Evolutionary conservation across 148 eudicot genomes (phyloP).

Genomic region (Bassia scoparia): DNA sequence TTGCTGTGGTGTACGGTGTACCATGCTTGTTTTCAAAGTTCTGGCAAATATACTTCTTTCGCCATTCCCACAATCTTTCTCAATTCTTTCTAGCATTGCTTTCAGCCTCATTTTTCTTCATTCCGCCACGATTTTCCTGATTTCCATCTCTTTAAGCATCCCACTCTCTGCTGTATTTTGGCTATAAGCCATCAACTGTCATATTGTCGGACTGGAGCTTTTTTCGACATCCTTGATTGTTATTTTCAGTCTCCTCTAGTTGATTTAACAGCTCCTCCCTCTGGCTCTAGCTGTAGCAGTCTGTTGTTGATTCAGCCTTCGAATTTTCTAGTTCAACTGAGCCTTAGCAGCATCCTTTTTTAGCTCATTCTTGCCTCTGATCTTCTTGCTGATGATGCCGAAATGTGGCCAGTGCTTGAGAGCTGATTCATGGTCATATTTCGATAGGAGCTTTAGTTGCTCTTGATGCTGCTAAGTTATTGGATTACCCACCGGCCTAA

Average conservation of each 20-base stretch:
- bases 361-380: slow-evolving; percentile 19
- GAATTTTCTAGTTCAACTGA: slow-evolving; percentile 22
- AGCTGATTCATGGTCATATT: slow-evolving; percentile 16
- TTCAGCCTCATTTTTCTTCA: too few species aligned
- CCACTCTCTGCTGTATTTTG: slow-evolving; percentile 14
- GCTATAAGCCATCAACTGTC: slow-evolving; percentile 17
- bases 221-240: slow-evolving; percentile 19
- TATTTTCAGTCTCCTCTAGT: slow-evolving; percentile 20
- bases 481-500: neutral
- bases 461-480: slow-evolving; percentile 13
- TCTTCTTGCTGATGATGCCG: slow-evolving; percentile 10
- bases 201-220: slow-evolving; percentile 4
- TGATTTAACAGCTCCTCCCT: slow-evolving; percentile 25
- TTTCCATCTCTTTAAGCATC: slow-evolving; percentile 3
- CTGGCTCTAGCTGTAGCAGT: slow-evolving; percentile 4
- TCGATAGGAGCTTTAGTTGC: slow-evolving; percentile 16
- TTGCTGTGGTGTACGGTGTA: too few species aligned
- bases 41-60: too few species aligned
- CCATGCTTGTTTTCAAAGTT: too few species aligned
- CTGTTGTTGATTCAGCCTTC: slow-evolving; percentile 12
- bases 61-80: too few species aligned
- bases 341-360: slow-evolving; percentile 26
- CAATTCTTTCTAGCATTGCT: too few species aligned
- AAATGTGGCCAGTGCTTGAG: slow-evolving; percentile 8
- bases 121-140: too few species aligned